These are phyloP conservation scores for Eucalyptus sideroxylon DNA, from an alignment of 345 rosid genomes.

Conservation along the genomic window DNA sequence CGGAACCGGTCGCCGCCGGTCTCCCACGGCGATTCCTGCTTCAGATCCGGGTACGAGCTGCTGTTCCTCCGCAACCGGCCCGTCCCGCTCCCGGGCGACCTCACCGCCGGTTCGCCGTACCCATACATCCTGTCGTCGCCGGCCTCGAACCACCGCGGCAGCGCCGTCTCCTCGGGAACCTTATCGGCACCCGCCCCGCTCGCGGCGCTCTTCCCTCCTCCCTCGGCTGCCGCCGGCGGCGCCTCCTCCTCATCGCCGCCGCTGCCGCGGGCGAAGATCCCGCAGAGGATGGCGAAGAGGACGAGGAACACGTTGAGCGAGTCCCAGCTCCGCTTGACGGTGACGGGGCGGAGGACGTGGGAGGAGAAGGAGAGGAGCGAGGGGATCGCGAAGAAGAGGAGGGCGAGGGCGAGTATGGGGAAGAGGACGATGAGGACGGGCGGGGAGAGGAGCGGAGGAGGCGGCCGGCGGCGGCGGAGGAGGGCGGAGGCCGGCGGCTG, in stretches of 20 bases:
- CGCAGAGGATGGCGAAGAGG: conserved; percentile 61
- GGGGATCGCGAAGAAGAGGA: conserved; percentile 29
- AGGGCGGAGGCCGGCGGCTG: conserved; percentile 15
- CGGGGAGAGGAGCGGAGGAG: conserved; percentile 20
- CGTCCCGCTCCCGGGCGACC: conserved; percentile 6
- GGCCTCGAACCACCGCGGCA: conserved; percentile 37
- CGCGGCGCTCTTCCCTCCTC: not conserved
- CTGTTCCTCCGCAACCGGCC: conserved; percentile 55
- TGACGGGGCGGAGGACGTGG: conserved; percentile 23
- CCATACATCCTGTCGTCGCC: conserved; percentile 14
- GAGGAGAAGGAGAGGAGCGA: conserved; percentile 26
- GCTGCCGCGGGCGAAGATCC: conserved; percentile 46
- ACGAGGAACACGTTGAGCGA: conserved; percentile 47
- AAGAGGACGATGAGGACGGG: conserved; percentile 37
- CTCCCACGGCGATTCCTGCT: conserved; percentile 26
- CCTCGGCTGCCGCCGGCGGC: not conserved
- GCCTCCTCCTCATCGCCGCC: conserved; percentile 20
- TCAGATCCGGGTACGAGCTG: conserved; percentile 73
- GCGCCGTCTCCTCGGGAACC: not conserved
- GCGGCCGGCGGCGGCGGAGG: conserved; percentile 20
- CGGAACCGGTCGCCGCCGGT: conserved; percentile 36
- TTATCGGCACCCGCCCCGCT: not conserved
- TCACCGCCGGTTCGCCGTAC: conserved; percentile 5
- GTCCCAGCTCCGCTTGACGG: conserved; percentile 60
- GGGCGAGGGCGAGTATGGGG: conserved; percentile 27